Evolutionary conservation across 192 early-diverging fungal genomes (phyloP), one percentile per base, ranked within the genome.

Genomic region (Diversispora eburnea): DNA sequence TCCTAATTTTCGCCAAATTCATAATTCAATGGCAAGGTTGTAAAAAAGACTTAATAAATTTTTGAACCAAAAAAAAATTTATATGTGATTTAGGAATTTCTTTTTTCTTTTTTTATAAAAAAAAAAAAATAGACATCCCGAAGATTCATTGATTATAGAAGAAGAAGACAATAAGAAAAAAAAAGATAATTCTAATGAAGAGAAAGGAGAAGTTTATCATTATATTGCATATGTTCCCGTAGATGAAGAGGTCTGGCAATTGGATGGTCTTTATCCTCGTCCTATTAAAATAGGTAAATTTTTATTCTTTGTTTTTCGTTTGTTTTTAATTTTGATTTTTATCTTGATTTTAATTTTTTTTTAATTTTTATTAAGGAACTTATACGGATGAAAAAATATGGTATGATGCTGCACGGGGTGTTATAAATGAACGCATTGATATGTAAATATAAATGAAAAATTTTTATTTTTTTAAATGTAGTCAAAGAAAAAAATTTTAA

Each of bases 221-320:
- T 86, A 86, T 67, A 76, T 91, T 52, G 85, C 81, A 67, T 89
- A 88, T 72, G 82, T 90, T 68, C 84, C 86, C 8, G 77, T 82
- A 4, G 72, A 65, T 54, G 88, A 88, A 0, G 74, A 82, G 22
- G 70, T 91, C 51, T 90, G 86, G 76, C 89, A 91, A 78, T 78
- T 91, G 59, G 90, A 91, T 72, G 89, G 90, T 5, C 78, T 90
- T 41, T 80, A 81, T 69, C 78, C 67, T 5, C 76, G 76, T 33
- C 90, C 90, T 3, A 57, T 88, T 12, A 83, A 66, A 65, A 43
- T 82, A 65, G 79, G 81, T 82, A 78, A 19, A 10, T 46, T 25
- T 20, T 39, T 15, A 8, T 9, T 33, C 15, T 43, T 33, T 9
- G 13, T 45, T 13, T 45, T 43, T 5, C 3, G 13, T 25, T 19